phyloP scores from a whole-genome alignment of 1,139 yeast species.

The Lodderomyces theae region DNA sequence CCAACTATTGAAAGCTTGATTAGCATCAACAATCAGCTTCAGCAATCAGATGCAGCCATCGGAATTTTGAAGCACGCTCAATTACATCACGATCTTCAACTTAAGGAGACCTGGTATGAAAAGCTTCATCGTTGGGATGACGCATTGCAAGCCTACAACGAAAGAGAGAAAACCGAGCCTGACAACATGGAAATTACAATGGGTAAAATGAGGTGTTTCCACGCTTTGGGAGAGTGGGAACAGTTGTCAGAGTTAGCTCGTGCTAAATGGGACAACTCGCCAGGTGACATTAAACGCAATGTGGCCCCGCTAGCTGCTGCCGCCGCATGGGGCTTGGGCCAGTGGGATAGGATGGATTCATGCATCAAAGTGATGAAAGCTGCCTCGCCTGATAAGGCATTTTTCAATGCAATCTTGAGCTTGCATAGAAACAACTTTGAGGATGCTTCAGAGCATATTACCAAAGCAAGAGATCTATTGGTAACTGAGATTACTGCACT shows the following conservation, averaged over 20 bases:
- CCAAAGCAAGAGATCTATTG: constrained; percentile 80
- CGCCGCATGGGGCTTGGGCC: constrained; percentile 98
- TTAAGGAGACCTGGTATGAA: constrained; percentile 97
- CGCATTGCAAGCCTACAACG: constrained; percentile 85
- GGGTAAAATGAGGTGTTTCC: constrained; percentile 98
- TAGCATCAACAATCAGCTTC: constrained; percentile 88
- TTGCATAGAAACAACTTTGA: constrained; percentile 84
- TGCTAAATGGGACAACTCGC: constrained; percentile 76
- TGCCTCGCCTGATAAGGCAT: constrained; percentile 92
- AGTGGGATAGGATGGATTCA: constrained; percentile 95
- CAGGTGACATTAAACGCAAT: constrained; percentile 71
- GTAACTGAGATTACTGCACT: constrained; percentile 94
- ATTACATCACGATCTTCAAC: constrained; percentile 83
- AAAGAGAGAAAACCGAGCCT: constrained; percentile 58
- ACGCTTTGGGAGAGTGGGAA: constrained; percentile 98
- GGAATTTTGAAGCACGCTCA: constrained; percentile 97
- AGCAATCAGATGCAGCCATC: constrained; percentile 96
- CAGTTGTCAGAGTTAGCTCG: constrained; percentile 82
- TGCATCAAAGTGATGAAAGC: constrained; percentile 86
- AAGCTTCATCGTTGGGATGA: constrained; percentile 98
- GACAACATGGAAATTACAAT: constrained; percentile 74
- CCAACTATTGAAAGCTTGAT: constrained; percentile 91
- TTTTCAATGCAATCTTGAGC: constrained; percentile 85
- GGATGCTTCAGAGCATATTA: constrained; percentile 76
- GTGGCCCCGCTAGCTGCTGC: constrained; percentile 99